Evolutionary conservation across 2,329 filamentous ascomycete species (phyloP).

Genomic region (Colletotrichum sp.): DNA sequence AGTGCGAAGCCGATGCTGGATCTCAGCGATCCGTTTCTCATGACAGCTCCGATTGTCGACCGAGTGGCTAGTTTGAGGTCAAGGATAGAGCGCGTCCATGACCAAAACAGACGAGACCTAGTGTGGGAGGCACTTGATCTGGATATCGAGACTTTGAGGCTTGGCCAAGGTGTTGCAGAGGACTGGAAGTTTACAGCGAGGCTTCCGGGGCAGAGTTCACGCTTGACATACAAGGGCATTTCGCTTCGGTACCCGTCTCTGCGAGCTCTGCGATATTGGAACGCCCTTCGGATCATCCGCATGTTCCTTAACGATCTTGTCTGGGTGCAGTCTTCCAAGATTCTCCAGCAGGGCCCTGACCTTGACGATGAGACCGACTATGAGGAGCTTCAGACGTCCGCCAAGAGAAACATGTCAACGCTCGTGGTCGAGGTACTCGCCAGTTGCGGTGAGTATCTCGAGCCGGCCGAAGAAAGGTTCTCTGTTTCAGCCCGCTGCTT

Average conservation of each 20-base stretch:
- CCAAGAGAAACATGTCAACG: constrained; percentile 17
- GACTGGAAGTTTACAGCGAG: constrained; percentile 10
- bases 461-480: constrained; percentile 20
- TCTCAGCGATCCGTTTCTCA: constrained; percentile 15
- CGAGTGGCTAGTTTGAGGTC: constrained; percentile 23
- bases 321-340: background rate
- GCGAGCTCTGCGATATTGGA: constrained; percentile 28
- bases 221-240: constrained; percentile 20
- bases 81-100: background rate
- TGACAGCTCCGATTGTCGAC: constrained; percentile 22
- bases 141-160: constrained; percentile 17
- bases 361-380: background rate
- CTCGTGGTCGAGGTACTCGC: constrained; percentile 26
- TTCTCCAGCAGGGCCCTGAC: background rate
- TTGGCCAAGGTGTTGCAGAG: background rate
- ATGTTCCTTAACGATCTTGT: constrained; percentile 27
- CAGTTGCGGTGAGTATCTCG: constrained; percentile 23
- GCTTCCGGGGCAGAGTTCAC: background rate
- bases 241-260: constrained; percentile 25
- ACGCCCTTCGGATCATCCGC: constrained; percentile 27
- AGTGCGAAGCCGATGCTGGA: constrained; percentile 16
- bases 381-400: background rate
- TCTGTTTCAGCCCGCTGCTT: constrained; percentile 25
- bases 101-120: constrained; percentile 2
- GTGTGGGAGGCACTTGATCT: constrained; percentile 24